phyloP scores from a whole-genome alignment of 2,329 filamentous ascomycete genomes.

The Hortaea sp. region DNA sequence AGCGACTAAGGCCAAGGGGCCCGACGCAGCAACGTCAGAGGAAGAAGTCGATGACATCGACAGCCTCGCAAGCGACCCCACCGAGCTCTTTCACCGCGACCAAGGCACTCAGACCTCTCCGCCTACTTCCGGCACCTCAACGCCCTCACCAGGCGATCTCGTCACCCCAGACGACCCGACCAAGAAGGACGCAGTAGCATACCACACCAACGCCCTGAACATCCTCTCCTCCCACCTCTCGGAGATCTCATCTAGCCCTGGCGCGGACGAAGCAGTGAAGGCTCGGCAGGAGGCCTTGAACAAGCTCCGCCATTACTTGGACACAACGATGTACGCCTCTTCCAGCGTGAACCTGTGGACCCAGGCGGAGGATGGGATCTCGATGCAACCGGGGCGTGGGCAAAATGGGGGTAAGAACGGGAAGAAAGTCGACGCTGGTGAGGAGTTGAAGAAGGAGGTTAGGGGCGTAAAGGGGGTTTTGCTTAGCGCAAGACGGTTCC shows the following conservation, averaged over 20 bases:
- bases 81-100: constrained; percentile 73
- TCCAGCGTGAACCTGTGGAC: constrained; percentile 1
- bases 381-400: constrained; percentile 1
- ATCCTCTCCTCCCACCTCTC: constrained; percentile 40
- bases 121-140: constrained; percentile 33
- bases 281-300: constrained; percentile 41
- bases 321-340: constrained; percentile 43
- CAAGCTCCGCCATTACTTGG: constrained; percentile 55
- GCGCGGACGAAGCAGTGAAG: constrained; percentile 42
- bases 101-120: constrained; percentile 67
- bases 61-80: constrained; percentile 50
- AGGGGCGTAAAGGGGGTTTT: constrained; percentile 69
- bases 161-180: neutral
- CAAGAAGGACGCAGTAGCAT: constrained; percentile 17
- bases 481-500: constrained; percentile 62
- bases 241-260: constrained; percentile 40
- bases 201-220: constrained; percentile 27
- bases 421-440: constrained; percentile 57
- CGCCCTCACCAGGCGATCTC: constrained; percentile 11
- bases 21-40: constrained; percentile 15
- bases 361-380: neutral
- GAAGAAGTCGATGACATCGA: constrained; percentile 38
- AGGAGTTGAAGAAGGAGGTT: constrained; percentile 63
- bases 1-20: constrained; percentile 7
- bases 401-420: neutral